Base-by-base conservation (phyloP, 2,329 filamentous ascomycete species). In the Dothideomycetes sp. region DNA sequence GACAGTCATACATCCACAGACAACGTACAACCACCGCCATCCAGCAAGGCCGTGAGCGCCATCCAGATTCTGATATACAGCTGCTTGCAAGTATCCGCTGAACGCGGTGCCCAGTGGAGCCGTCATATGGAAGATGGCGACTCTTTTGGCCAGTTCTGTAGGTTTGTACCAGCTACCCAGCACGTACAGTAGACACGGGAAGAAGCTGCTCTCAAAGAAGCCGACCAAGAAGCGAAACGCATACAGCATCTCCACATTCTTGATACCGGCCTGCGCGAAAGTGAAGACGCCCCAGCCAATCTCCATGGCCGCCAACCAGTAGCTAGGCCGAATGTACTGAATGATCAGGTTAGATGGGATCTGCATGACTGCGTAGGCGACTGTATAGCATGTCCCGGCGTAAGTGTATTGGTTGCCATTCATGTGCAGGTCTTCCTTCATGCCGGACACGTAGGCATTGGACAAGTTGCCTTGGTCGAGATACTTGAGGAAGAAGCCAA, bases 261-360 rank as follows among this genome's bases (percentile, higher is more conserved):
- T 18, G 29, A 38, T 17, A 30, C 36, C 5, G 18, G 73, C 1
- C 73, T 77, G 27, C 67, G 60, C 72, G n/a, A 81, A 78, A 2
- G 78, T 83, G 18, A 83, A 56, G 0, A 64, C 62, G 1, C 71
- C 78, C 79, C 79, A 84, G 39, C 73, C 51, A 15, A 79, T 41
- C 70, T 79, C 78, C 68, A 77, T 79, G 19, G 63, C 49, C 0
- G 77, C 77, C 16, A 54, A 41, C 49, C 75, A 82, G 45, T 74
- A 63, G n/a, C 76, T 66, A 2, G 79, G 79, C 36, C 69, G 69
- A 44, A 82, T 52, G 47, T 79, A 77, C 53, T 80, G 73, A 3
- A 83, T 63, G 3, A 74, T 74, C 7, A 80, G 54, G 49, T 78
- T 79, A 38, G 70, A 73, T 0, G 77, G 76, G 10, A 80, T 61